Percentiles rank a stretch among this genome's conserved stretches.
phyloP scores from a whole-genome alignment of 1,139 yeast species.

The Blastobotrys capitulatus region DNA sequence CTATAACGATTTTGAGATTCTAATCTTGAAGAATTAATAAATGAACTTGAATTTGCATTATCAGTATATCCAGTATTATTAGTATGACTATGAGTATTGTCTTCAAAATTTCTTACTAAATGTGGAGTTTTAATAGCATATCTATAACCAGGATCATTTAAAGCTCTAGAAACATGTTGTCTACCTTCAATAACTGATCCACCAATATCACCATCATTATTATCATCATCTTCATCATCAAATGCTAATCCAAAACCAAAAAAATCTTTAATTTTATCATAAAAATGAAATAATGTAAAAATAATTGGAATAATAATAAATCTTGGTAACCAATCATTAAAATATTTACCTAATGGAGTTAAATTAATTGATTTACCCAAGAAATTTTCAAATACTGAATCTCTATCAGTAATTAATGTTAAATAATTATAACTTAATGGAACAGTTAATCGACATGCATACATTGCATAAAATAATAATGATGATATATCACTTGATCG shows the following conservation, averaged over 20 bases:
- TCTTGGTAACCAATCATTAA: conserved; percentile 73
- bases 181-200: conserved; percentile 34
- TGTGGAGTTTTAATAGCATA: conserved; percentile 18
- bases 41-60: not conserved
- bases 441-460: conserved; percentile 74
- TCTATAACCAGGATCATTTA: conserved; percentile 28
- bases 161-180: conserved; percentile 33
- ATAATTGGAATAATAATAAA: conserved; percentile 62
- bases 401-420: conserved; percentile 51
- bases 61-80: not conserved
- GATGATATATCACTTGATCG: conserved; percentile 68
- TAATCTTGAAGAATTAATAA: not conserved
- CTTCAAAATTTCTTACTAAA: conserved; percentile 4
- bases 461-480: conserved; percentile 71
- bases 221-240: conserved; percentile 47
- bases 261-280: conserved; percentile 53
- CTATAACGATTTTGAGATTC: not conserved
- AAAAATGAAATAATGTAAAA: conserved; percentile 61
- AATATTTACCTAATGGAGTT: conserved; percentile 65
- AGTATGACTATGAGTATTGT: too few species aligned
- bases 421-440: conserved; percentile 78
- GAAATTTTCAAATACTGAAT: conserved; percentile 46
- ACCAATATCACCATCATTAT: conserved; percentile 16
- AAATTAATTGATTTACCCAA: conserved; percentile 70
- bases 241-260: conserved; percentile 50